Evolutionary conservation across 176 grass and related monocot species (phyloP).

Genomic region (Cymbopogon citratus): DNA sequence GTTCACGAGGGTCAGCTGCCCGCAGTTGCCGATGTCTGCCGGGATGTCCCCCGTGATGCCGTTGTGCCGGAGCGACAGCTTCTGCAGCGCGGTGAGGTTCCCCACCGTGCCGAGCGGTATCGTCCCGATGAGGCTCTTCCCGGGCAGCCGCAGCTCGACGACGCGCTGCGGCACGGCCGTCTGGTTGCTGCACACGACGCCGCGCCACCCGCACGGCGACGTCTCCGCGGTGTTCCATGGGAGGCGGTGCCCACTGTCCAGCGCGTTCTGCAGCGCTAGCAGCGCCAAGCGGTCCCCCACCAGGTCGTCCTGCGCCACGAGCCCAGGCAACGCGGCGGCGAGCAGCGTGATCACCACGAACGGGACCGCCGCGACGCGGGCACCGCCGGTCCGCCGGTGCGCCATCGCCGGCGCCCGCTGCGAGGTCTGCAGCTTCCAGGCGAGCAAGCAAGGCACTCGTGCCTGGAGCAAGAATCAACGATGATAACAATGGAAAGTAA

Average conservation of each 20-base stretch:
- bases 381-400: neutral
- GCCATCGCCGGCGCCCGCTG: neutral
- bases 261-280: slow-evolving; percentile 26
- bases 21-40: slow-evolving; percentile 42
- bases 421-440: neutral
- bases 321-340: neutral
- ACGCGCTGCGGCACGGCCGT: neutral
- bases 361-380: neutral
- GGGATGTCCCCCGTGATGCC: slow-evolving; percentile 52
- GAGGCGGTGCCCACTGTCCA: neutral
- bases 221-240: slow-evolving; percentile 37
- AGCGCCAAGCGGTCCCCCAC: slow-evolving; percentile 50
- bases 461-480: no score
- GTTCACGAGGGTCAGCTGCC: slow-evolving; percentile 26
- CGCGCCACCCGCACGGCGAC: slow-evolving; percentile 54
- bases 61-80: slow-evolving; percentile 69
- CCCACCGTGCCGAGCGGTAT: slow-evolving; percentile 57
- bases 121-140: slow-evolving; percentile 14
- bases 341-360: neutral
- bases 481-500: no score
- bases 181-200: slow-evolving; percentile 36
- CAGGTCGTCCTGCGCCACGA: slow-evolving; percentile 30
- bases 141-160: slow-evolving; percentile 44
- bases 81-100: slow-evolving; percentile 66
- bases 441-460: no score